These are phyloP conservation scores for Solanum hybrid DNA, from an alignment of 305 asterid species.

Conservation along the genomic window DNA sequence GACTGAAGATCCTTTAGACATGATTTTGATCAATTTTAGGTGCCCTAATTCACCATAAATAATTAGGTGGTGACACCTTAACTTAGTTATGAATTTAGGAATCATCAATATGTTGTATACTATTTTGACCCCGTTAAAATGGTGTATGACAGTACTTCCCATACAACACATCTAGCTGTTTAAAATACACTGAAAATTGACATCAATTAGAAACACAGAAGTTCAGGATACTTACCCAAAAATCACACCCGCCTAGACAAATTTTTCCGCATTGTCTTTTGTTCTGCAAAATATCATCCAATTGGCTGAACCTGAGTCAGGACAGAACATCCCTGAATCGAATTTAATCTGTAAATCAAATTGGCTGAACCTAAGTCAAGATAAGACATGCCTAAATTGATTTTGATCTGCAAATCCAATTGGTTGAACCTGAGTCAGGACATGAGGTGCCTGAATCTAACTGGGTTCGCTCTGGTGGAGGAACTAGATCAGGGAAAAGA, in stretches of 20 bases:
- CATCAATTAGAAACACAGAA: slow-evolving; percentile 3
- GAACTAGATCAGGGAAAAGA: background rate
- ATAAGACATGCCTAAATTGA: background rate
- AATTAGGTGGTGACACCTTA: background rate
- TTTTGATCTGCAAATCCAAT: background rate
- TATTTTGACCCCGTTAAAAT: background rate
- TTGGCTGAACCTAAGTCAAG: background rate
- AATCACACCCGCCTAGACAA: slow-evolving; percentile 29
- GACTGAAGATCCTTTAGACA: background rate
- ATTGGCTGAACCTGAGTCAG: background rate
- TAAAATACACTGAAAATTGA: background rate
- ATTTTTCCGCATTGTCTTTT: slow-evolving; percentile 27
- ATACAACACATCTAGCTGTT: background rate
- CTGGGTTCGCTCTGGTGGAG: background rate
- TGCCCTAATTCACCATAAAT: background rate
- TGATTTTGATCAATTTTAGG: background rate
- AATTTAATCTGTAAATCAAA: background rate
- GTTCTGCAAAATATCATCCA: slow-evolving; percentile 62
- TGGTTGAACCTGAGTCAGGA: background rate
- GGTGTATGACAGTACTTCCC: background rate
- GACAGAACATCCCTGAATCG: background rate
- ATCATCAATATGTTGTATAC: background rate
- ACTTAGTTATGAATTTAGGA: background rate
- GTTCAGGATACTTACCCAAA: slow-evolving; percentile 24
- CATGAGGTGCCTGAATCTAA: background rate